Conservation (phyloP, 23 red algal species). For the Gracilaria caudata region DNA sequence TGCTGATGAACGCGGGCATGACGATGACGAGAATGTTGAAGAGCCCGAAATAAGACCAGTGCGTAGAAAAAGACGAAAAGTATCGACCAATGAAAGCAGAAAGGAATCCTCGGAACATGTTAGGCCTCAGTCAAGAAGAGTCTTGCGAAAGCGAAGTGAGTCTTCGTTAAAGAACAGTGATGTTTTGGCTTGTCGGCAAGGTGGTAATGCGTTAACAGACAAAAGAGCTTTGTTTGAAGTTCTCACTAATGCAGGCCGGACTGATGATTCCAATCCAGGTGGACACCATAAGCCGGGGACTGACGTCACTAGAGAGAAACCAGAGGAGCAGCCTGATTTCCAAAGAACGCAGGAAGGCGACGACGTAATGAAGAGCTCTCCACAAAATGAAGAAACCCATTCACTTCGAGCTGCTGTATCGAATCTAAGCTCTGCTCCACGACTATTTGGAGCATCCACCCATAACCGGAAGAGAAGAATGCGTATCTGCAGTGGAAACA, state of each 20-base stretch:
- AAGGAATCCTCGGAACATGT: not conserved
- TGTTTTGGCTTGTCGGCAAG: not conserved
- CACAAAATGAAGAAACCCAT: constrained; percentile 7
- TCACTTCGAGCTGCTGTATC: not conserved
- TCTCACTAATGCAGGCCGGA: constrained; percentile 22
- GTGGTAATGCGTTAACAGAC: not conserved
- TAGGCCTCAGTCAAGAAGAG: not conserved
- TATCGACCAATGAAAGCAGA: not conserved
- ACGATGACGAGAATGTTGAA: constrained; percentile 13
- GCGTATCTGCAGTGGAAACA: constrained; percentile 30
- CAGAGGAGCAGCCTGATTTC: not conserved
- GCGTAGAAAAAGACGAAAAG: not conserved
- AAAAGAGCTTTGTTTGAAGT: constrained; percentile 44
- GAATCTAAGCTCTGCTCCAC: not conserved
- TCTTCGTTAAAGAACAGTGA: not conserved
- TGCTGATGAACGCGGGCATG: not conserved
- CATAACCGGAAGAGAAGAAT: constrained; percentile 27
- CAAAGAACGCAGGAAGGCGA: not conserved
- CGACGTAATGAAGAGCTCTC: not conserved
- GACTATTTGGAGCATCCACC: constrained; percentile 28
- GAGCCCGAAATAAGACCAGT: constrained; percentile 18
- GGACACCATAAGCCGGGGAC: not conserved
- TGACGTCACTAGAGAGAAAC: not conserved
- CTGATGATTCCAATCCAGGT: constrained; percentile 15
- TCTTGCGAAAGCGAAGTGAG: not conserved